Evolutionary conservation across 2,329 filamentous ascomycete species (phyloP).

Genomic region (Thelonectria discophora): DNA sequence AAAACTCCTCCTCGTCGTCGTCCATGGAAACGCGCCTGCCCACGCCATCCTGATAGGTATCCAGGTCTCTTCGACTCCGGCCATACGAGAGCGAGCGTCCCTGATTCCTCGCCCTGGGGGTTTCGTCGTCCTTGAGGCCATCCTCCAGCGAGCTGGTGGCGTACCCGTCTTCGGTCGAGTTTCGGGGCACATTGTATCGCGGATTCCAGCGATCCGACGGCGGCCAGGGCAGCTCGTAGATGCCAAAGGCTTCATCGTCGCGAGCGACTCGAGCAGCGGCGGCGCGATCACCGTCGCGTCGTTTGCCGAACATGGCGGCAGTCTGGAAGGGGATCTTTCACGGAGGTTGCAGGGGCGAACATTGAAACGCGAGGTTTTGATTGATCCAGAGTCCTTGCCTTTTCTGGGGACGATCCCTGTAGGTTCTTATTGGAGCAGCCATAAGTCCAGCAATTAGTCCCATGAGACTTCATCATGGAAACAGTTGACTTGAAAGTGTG

Average conservation of each 20-base stretch:
- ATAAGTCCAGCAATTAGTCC: neutral
- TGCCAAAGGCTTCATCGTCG: conserved; percentile 23
- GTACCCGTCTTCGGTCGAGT: conserved; percentile 23
- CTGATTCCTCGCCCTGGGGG: neutral
- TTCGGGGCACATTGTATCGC: conserved; percentile 37
- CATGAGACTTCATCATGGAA: too few species aligned
- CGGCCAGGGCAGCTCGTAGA: conserved; percentile 34
- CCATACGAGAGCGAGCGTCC: conserved; percentile 24
- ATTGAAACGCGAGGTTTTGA: neutral
- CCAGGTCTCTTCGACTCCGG: conserved; percentile 30
- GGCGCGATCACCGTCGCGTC: neutral
- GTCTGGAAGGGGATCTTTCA: neutral
- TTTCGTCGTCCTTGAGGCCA: conserved; percentile 3
- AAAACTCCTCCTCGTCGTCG: conserved; percentile 32
- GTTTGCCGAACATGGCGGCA: conserved; percentile 25
- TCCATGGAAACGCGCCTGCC: neutral
- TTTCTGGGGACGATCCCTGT: neutral
- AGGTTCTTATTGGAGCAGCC: neutral
- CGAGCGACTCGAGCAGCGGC: conserved; percentile 6
- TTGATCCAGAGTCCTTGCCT: neutral
- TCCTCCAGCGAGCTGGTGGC: conserved; percentile 2
- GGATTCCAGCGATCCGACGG: conserved; percentile 42
- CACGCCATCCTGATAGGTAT: conserved; percentile 14
- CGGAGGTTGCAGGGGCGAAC: neutral
- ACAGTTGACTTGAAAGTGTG: too few species aligned